phyloP scores from a whole-genome alignment of 257 asterid genomes.

The Solanum sejunctum region DNA sequence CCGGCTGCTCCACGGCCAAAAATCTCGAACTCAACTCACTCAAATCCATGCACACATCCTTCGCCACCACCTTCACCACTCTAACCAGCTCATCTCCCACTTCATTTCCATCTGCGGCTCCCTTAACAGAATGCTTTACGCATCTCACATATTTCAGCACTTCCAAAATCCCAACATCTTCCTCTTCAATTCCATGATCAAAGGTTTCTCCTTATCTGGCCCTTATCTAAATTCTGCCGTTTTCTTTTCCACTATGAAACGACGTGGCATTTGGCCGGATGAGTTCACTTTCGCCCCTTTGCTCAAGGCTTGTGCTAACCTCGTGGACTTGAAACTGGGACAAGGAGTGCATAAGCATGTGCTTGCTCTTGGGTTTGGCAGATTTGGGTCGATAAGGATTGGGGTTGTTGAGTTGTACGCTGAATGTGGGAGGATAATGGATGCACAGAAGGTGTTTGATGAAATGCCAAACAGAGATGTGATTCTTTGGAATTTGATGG shows the following conservation, averaged over 20 bases:
- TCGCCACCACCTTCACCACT: conserved; percentile 31
- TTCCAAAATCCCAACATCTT: conserved; percentile 21
- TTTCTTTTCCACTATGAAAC: conserved; percentile 17
- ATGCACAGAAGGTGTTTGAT: conserved; percentile 27
- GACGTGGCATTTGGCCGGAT: conserved; percentile 27
- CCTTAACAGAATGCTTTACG: conserved; percentile 20
- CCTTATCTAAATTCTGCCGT: conserved; percentile 20
- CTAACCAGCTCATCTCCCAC: conserved; percentile 33
- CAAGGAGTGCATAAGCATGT: conserved; percentile 18
- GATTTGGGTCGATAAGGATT: conserved; percentile 17
- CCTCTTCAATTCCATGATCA: conserved; percentile 34
- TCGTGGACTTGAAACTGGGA: conserved; percentile 12
- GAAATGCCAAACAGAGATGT: conserved; percentile 31
- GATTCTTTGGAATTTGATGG: conserved; percentile 34
- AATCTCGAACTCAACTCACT: conserved; percentile 21
- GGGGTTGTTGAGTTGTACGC: conserved; percentile 24
- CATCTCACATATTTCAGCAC: conserved; percentile 18
- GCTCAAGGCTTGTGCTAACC: conserved; percentile 25
- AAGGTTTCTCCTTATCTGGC: conserved; percentile 18
- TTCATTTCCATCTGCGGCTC: conserved; percentile 30
- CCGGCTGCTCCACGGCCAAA: conserved; percentile 33
- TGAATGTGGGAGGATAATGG: conserved; percentile 12
- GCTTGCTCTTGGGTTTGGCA: conserved; percentile 24
- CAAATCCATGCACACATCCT: conserved; percentile 30
- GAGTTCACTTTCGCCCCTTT: conserved; percentile 33